These are phyloP conservation scores for Clavispora fructus DNA, from an alignment of 805 yeast genomes.

Conservation along the genomic window DNA sequence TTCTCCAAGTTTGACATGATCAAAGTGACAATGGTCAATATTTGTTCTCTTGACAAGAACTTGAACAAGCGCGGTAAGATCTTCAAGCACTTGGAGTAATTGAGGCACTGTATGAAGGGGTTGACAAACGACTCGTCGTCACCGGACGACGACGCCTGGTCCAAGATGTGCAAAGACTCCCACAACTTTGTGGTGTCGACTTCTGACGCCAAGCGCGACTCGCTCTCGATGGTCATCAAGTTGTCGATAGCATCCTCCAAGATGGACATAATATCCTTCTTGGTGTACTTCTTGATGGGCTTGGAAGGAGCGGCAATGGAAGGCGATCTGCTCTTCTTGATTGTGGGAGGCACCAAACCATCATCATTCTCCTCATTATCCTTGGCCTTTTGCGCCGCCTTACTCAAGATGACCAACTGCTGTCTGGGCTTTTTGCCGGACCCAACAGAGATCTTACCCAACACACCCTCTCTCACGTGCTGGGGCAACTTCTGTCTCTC, in stretches of 20 bases:
- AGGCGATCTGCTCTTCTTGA: conserved; percentile 24
- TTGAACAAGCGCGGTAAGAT: conserved; percentile 84
- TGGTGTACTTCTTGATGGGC: conserved; percentile 28
- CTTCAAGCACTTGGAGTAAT: conserved; percentile 84
- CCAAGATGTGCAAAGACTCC: conserved; percentile 73
- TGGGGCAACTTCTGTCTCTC: conserved; percentile 70
- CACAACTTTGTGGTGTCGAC: conserved; percentile 50
- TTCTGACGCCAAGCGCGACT: conserved; percentile 29
- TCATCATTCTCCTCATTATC: conserved; percentile 19
- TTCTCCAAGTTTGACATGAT: conserved; percentile 77
- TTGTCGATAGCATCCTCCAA: conserved; percentile 77
- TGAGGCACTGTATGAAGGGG: conserved; percentile 78
- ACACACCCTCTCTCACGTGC: conserved; percentile 75
- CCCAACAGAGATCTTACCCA: conserved; percentile 79
- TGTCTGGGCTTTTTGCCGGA: conserved; percentile 84
- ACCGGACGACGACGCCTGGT: conserved; percentile 51
- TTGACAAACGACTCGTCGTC: conserved; percentile 46
- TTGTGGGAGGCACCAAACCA: conserved; percentile 8
- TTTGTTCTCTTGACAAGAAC: conserved; percentile 70
- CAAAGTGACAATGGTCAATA: conserved; percentile 69
- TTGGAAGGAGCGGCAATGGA: conserved; percentile 30
- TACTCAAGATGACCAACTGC: conserved; percentile 61
- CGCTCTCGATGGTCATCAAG: conserved; percentile 74
- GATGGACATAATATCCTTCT: conserved; percentile 49
- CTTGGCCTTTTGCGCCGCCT: conserved; percentile 40